Evolutionary conservation across 352 stramenopile genomes (phyloP).

Genomic region (Aphanomyces cochlioides): DNA sequence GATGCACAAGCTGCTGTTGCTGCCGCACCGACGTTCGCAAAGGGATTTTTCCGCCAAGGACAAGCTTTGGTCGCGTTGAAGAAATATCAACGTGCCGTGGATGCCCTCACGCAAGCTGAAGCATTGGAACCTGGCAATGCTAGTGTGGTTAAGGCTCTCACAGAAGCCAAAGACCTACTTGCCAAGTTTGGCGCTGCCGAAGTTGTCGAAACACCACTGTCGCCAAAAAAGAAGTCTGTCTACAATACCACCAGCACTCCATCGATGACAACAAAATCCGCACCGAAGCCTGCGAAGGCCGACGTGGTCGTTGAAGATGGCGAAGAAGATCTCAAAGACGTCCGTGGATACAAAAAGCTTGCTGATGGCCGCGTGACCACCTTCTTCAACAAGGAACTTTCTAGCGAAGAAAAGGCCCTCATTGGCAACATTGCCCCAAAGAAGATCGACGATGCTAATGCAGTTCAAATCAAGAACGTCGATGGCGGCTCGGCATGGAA

Average conservation of each 20-base stretch:
- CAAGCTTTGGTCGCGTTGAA: conserved; percentile 71
- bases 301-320: conserved; percentile 45
- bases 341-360: conserved; percentile 95
- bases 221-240: conserved; percentile 52
- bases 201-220: conserved; percentile 21
- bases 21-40: conserved; percentile 60
- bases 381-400: conserved; percentile 99
- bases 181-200: conserved; percentile 53
- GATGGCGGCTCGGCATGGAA: conserved; percentile 90
- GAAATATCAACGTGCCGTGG: conserved; percentile 61
- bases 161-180: conserved; percentile 56
- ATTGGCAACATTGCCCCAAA: conserved; percentile 95
- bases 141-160: conserved; percentile 56
- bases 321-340: conserved; percentile 47
- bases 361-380: conserved; percentile 96
- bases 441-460: conserved; percentile 65
- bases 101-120: conserved; percentile 57
- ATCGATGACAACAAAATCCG: conserved; percentile 18
- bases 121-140: conserved; percentile 69
- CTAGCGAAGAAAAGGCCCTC: conserved; percentile 95
- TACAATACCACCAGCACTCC: conserved; percentile 31
- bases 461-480: conserved; percentile 78
- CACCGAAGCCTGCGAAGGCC: conserved; percentile 20
- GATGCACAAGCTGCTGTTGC: conserved; percentile 67
- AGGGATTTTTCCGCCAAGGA: conserved; percentile 80